Percentiles rank a stretch among this genome's conserved stretches.
Evolutionary conservation across 2,329 filamentous ascomycete genomes (phyloP).

Genomic region (Venturia nashicola): DNA sequence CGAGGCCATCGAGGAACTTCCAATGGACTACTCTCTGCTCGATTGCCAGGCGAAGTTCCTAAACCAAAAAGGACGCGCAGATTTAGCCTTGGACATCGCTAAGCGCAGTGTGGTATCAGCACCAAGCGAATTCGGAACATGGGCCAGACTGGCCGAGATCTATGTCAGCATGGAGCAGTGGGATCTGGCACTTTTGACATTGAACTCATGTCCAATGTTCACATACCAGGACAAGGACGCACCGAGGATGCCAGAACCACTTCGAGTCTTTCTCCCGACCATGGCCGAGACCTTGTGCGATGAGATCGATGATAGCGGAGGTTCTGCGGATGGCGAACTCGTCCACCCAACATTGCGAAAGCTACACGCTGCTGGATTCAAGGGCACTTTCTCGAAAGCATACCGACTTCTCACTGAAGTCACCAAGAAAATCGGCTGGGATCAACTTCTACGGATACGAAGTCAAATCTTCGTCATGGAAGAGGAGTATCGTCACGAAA

Average conservation of each 20-base stretch:
- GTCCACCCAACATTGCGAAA: conserved; percentile 79
- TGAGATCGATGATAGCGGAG: conserved; percentile 85
- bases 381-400: conserved; percentile 89
- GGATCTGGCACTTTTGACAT: conserved; percentile 86
- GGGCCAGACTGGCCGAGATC: conserved; percentile 85
- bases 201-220: conserved; percentile 99
- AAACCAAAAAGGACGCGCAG: conserved; percentile 73
- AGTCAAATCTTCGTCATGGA: conserved; percentile 99
- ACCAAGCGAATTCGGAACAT: conserved; percentile 93
- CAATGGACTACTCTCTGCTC: conserved; percentile 96
- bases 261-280: conserved; percentile 75
- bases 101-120: conserved; percentile 91
- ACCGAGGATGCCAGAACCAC: conserved; percentile 85
- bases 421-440: conserved; percentile 94
- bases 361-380: conserved; percentile 78
- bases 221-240: conserved; percentile 98
- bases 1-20: conserved; percentile 76
- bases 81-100: conserved; percentile 82
- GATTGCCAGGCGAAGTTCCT: conserved; percentile 91
- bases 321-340: conserved; percentile 65
- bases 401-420: conserved; percentile 92
- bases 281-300: conserved; percentile 82
- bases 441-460: conserved; percentile 83
- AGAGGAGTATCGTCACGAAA: conserved; percentile 90
- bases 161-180: conserved; percentile 92